phyloP scores from a whole-genome alignment of 129 eudicot species.

The Lactuca sativa region DNA sequence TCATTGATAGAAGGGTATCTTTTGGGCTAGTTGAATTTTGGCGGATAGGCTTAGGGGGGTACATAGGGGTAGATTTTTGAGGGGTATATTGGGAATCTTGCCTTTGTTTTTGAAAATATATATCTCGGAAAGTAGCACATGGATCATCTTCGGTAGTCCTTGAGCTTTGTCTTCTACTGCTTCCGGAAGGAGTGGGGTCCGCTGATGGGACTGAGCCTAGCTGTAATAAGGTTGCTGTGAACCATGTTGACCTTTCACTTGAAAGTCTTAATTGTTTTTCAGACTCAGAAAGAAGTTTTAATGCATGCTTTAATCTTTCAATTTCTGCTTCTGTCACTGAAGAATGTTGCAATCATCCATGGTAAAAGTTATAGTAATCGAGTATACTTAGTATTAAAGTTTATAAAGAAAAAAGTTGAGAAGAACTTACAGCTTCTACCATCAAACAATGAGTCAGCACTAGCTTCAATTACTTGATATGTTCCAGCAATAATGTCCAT shows the following conservation, averaged over 20 bases:
- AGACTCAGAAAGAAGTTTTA: conserved; percentile 89
- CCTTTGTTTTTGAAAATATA: conserved; percentile 44
- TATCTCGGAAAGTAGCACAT: conserved; percentile 55
- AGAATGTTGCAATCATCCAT: background rate
- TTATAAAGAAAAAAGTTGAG: conserved; percentile 3
- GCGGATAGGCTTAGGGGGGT: conserved; percentile 34
- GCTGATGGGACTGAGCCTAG: conserved; percentile 75
- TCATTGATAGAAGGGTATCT: conserved; percentile 36
- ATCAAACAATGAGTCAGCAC: conserved; percentile 50
- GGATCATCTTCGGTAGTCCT: conserved; percentile 75
- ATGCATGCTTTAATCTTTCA: conserved; percentile 75
- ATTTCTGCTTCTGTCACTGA: conserved; percentile 76
- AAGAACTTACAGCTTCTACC: conserved; percentile 80
- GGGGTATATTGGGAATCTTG: conserved; percentile 41
- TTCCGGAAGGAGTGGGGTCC: conserved; percentile 70
- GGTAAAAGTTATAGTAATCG: background rate
- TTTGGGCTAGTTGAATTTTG: conserved; percentile 44
- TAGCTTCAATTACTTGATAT: conserved; percentile 54
- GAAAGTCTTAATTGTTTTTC: conserved; percentile 91
- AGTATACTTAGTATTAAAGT: background rate
- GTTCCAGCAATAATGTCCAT: conserved; percentile 94
- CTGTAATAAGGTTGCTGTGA: conserved; percentile 90
- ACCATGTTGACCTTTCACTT: conserved; percentile 93
- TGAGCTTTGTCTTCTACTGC: conserved; percentile 75
- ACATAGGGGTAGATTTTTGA: conserved; percentile 49